Evolutionary conservation across 345 rosid species (phyloP).

Genomic region (Hevea brasiliensis): DNA sequence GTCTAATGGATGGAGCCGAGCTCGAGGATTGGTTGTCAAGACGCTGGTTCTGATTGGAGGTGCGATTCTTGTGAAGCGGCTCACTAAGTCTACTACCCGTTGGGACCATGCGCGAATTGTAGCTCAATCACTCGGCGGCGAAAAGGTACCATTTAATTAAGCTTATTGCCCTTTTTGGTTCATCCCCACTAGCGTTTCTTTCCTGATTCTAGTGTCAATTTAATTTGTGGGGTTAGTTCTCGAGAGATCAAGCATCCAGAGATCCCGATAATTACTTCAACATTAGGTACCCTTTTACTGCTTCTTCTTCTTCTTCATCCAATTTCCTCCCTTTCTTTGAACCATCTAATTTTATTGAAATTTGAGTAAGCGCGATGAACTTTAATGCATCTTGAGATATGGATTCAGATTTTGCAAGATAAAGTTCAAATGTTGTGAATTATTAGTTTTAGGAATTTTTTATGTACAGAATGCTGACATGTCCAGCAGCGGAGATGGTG

Average conservation of each 20-base stretch:
- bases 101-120: constrained; percentile 86
- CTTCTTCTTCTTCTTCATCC: neutral
- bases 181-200: neutral
- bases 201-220: neutral
- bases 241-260: constrained; percentile 84
- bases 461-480: constrained; percentile 60
- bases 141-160: constrained; percentile 45
- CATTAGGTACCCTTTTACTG: constrained; percentile 54
- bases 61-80: constrained; percentile 68
- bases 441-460: neutral
- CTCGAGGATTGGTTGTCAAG: constrained; percentile 66
- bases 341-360: neutral
- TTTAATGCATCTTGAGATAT: neutral
- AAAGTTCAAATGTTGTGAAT: neutral
- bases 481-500: constrained; percentile 90
- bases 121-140: constrained; percentile 74
- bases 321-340: neutral
- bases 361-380: neutral
- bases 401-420: no score
- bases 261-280: constrained; percentile 91
- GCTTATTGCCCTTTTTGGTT: neutral
- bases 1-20: constrained; percentile 73
- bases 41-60: constrained; percentile 75
- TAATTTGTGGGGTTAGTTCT: constrained; percentile 43
- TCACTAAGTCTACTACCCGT: constrained; percentile 88